Evolutionary conservation across 352 stramenopile species (phyloP), one percentile per base, ranked within the genome.

Genomic region (Phytophthora lateralis): DNA sequence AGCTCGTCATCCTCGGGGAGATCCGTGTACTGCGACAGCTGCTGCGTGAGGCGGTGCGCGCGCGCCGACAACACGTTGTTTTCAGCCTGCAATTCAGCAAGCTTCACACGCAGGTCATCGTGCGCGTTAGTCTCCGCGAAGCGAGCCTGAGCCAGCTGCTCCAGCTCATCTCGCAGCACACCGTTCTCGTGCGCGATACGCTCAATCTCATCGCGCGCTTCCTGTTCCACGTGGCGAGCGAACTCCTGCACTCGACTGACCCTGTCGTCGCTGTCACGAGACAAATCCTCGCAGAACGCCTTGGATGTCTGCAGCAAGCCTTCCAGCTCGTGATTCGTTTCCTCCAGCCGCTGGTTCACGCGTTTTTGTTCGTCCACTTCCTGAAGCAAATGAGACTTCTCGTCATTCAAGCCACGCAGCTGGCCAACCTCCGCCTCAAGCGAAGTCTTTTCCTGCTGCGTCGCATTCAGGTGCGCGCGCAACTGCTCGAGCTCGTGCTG

Each of bases 11-110:
- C 85, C 21, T 87, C 80, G 1, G 80, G 80, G 24, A 96, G 68
- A 37, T 91, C 84, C 26, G 85, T 93, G 66, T 90, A 96, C 64
- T 94, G 87, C 9, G 81, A 89, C 39, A 96, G 58, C 52, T 96
- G 82, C 67, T 93, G 72, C 35, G 83, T 92, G 34, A 96, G 65
- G 5, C 85, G 82, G 57, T 93, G 80, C 38, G 85, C 78, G 30
- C 87, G 87, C 6, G 87, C 83, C 4, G 83, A 76, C 45, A 96
- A 57, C 20, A 96, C 82, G 41, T 96, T 92, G 69, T 94, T 96
- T 63, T 96, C 85, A 1, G 86, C 85, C 41, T 94, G 80, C 17
- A 96, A 55, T 50, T 96, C 85, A 0, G 85, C 82, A 21, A 91
- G 72, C 55, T 92, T 74, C 24, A 92, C 67, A 26, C 73, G 80